Base-by-base conservation (phyloP, 2,329 filamentous ascomycete species). In the Colletotrichum kahawae region DNA sequence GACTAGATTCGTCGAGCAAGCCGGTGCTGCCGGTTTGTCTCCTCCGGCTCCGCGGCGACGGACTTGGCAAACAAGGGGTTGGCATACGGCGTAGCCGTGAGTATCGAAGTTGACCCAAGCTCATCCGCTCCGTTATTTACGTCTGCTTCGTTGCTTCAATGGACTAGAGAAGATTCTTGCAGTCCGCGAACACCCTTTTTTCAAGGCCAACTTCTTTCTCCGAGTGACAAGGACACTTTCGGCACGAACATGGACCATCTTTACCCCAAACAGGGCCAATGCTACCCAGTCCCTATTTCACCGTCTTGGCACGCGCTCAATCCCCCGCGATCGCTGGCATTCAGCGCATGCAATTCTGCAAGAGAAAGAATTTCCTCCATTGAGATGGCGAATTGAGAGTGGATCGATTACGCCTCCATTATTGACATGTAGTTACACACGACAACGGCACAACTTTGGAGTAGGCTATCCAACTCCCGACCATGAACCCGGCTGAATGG, bases 251-350 rank as follows among this genome's bases (percentile, higher is more conserved):
- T 62, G 10, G 54, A 34, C 29, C 18, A 65, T 59, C 31, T 38
- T 70, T 60, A 36, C 18, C 69, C 18, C 12, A 54, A 70, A 33
- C 14, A 59, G 21, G 57, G 7, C 34, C 18, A 59, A 59, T 48
- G 7, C 62, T 14, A 56, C 57, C 13, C 34, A 43, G 65, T 2
- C 16, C 24, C 57, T 57, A 66, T 74, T 71, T 38, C 57, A 27
- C 67, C 67, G 71, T 57, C 67, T 74, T 74, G 71, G 71, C 71
- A 57, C 16, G 18, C 51, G 27, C 59, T 34, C 29, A 29, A 29
- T n/a, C 18, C 43, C 43, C 56, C 51, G 24, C 29, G 36, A 21
- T 36, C 31, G 4, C 27, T 7, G 9, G 14, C 27, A 34, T 60
- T 21, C 43, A 51, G 43, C n/a, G 43, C 43, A 51, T 51, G 43